Evolutionary conservation across 2,329 filamentous ascomycete species (phyloP).

Genomic region (Claviceps sp.): DNA sequence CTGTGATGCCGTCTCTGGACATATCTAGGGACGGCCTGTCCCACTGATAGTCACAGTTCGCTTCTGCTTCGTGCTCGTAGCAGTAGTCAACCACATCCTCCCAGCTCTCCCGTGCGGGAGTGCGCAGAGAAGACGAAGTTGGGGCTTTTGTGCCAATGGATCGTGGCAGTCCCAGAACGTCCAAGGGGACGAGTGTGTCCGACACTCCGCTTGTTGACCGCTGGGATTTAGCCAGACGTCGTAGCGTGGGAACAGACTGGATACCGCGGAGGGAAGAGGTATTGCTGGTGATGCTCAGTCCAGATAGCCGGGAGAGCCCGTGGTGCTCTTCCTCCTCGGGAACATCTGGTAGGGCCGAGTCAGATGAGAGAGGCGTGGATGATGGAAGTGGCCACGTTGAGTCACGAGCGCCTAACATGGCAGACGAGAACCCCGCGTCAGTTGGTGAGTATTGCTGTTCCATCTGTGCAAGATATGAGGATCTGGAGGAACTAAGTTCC

Average conservation of each 20-base stretch:
- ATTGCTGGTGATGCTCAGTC: constrained; percentile 32
- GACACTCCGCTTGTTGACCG: constrained; percentile 35
- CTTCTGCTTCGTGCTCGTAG: constrained; percentile 55
- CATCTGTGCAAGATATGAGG: neutral
- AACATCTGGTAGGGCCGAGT: constrained; percentile 40
- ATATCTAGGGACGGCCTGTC: constrained; percentile 41
- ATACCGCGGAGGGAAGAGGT: constrained; percentile 39
- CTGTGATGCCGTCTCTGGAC: constrained; percentile 11
- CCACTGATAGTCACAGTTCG: constrained; percentile 54
- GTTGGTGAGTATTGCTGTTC: neutral
- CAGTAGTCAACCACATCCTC: constrained; percentile 59
- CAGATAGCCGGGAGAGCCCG: constrained; percentile 23
- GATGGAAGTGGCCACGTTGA: constrained; percentile 27
- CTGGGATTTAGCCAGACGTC: constrained; percentile 27
- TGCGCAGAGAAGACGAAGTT: constrained; percentile 15
- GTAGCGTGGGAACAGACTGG: constrained; percentile 40
- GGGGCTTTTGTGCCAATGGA: neutral
- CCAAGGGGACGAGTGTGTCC: constrained; percentile 35
- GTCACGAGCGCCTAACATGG: constrained; percentile 28
- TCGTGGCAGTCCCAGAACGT: constrained; percentile 18
- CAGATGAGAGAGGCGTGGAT: constrained; percentile 18
- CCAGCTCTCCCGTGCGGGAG: constrained; percentile 35
- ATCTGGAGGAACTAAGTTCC: neutral
- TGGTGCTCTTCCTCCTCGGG: constrained; percentile 48
- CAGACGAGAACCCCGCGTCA: constrained; percentile 20